Evolutionary conservation across 2,329 filamentous ascomycete species (phyloP), one percentile per base, ranked within the genome.

Genomic region (Diaporthe australafricana): DNA sequence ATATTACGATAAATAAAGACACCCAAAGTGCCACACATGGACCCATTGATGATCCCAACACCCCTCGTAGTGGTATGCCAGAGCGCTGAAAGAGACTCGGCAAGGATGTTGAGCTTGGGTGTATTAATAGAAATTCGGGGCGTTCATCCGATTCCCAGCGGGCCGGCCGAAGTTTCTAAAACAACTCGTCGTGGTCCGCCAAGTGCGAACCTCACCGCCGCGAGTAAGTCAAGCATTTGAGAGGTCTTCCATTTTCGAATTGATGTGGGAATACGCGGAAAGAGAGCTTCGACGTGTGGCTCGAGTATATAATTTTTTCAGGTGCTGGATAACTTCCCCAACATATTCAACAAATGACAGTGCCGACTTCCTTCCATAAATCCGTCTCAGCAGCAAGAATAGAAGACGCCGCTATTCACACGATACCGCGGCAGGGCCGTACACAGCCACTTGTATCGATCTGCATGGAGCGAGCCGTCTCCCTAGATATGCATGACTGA

Each of bases 101-200:
- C 53, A 25, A 20, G 53, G 32, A 5, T 56, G 4, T 25, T 17
- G 9, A 22, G 3, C 32, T 8, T 38, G 30, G 9, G 17, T 16
- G 17, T 45, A 62, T 62, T 62, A 45, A 62, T 62, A 62, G 56
- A 45, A 57, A 16, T 25, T 45, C 25, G 25, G 38, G 22, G 17
- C 25, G 56, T 62, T 62, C 56, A 30, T 62, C 38, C 30, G 56
- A 35, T 45, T 3, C 8, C n/a, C 22, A n/a, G 38, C 56, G 38
- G 56, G 38, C 38, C 38, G 16, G n/a, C 38, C 56, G 25, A 45
- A 30, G 38, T 42, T 27, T 60, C 38, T 30, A 60, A 60, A 30
- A 27, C 55, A 60, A 60, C 40, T 8, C 9, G 27, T 2, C 38
- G 22, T 17, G 20, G 7, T 1, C 11, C 12, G 55, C 55, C 35